Conservation (phyloP, 2,329 filamentous ascomycete species). For the Seiridium unicorne region DNA sequence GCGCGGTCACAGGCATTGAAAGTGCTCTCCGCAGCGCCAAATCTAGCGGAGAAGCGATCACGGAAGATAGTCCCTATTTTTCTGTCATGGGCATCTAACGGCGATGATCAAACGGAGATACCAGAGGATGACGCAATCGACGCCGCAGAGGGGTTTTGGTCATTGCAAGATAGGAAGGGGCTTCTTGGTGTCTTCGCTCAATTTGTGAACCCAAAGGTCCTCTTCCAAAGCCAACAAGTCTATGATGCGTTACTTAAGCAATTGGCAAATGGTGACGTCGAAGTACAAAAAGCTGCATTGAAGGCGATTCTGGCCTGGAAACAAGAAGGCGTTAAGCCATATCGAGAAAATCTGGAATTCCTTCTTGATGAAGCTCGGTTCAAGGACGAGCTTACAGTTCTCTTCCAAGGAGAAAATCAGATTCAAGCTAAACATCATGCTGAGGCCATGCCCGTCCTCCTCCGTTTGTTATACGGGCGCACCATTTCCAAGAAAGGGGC, state of each 20-base stretch:
- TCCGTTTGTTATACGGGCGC: constrained; percentile 85
- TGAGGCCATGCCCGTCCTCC: constrained; percentile 79
- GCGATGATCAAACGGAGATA: constrained; percentile 38
- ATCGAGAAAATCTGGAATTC: constrained; percentile 82
- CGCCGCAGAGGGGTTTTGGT: constrained; percentile 51
- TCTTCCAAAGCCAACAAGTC: constrained; percentile 77
- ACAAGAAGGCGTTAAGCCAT: constrained; percentile 68
- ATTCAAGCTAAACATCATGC: constrained; percentile 72
- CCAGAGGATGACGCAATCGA: constrained; percentile 16
- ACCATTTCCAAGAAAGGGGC: constrained; percentile 79
- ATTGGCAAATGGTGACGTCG: constrained; percentile 83
- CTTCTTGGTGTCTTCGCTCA: constrained; percentile 79
- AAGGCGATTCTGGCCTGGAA: constrained; percentile 91
- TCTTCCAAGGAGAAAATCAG: constrained; percentile 73
- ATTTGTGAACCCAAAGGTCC: constrained; percentile 81
- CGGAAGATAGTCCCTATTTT: constrained; percentile 83
- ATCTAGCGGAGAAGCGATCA: constrained; percentile 81
- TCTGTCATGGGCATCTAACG: constrained; percentile 70
- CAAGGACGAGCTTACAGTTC: constrained; percentile 88
- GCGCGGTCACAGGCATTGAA: constrained; percentile 77
- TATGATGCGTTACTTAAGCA: constrained; percentile 72
- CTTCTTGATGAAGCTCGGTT: constrained; percentile 89
- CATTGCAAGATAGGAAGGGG: constrained; percentile 77
- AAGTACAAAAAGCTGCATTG: constrained; percentile 82
- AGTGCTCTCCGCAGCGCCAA: constrained; percentile 70